Evolutionary conservation across 23 red algal genomes (phyloP).

Genomic region (Pyropia yezoensis): DNA sequence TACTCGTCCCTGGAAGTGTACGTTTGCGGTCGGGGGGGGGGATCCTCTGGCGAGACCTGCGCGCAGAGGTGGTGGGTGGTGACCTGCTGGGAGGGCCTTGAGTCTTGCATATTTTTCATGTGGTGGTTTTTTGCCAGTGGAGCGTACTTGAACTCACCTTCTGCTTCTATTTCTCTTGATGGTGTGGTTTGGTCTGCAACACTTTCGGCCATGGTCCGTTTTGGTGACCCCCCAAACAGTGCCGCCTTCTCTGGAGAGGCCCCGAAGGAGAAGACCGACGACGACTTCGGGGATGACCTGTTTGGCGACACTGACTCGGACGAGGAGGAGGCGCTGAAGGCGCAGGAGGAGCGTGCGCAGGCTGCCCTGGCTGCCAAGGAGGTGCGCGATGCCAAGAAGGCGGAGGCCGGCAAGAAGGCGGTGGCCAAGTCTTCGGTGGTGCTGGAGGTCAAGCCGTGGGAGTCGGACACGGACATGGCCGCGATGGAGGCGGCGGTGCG

Average conservation of each 20-base stretch:
- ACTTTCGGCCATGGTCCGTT: background rate
- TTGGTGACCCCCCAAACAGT: background rate
- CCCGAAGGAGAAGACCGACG: constrained; percentile 5
- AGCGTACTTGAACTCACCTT: too few species aligned
- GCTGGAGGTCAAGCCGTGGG: constrained; percentile 57
- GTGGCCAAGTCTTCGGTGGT: constrained; percentile 47
- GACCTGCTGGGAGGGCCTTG: too few species aligned
- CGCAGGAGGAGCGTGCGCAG: constrained; percentile 30
- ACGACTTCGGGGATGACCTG: constrained; percentile 33
- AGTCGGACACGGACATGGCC: constrained; percentile 38
- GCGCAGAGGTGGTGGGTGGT: too few species aligned
- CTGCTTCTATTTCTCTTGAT: background rate
- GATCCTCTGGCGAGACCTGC: too few species aligned
- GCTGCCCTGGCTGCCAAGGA: constrained; percentile 40
- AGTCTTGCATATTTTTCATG: too few species aligned
- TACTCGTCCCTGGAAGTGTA: constrained; percentile 13
- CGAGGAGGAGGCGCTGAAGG: constrained; percentile 34
- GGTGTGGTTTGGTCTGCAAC: background rate
- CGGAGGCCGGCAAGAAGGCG: constrained; percentile 15
- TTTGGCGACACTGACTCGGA: constrained; percentile 38
- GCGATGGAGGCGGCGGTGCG: constrained; percentile 37
- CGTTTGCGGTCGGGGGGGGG: background rate
- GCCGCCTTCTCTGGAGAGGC: background rate
- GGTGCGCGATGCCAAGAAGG: constrained; percentile 26
- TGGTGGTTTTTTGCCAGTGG: too few species aligned